phyloP scores from a whole-genome alignment of 2,329 filamentous ascomycete species.

The Diaporthe citrichinensis region DNA sequence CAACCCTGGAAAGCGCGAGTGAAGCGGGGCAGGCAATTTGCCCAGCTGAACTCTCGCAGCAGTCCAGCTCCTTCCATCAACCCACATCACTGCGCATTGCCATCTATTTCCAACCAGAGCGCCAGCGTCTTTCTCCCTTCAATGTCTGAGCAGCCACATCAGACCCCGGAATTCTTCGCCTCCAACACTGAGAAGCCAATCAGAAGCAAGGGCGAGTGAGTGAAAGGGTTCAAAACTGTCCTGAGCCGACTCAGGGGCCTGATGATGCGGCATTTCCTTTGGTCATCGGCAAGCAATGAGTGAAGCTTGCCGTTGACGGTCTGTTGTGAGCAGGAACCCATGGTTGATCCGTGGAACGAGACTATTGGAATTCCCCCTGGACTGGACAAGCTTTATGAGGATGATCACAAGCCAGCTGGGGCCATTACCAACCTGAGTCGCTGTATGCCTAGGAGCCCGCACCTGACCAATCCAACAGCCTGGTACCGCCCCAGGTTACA shows the following conservation, averaged over 20 bases:
- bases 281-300: neutral
- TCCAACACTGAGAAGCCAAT: neutral
- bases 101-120: conserved; percentile 4
- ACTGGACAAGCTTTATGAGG: conserved; percentile 11
- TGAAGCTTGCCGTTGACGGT: neutral
- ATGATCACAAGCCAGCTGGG: conserved; percentile 15
- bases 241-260: neutral
- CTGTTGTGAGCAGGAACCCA: neutral
- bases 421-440: neutral
- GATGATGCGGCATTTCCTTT: neutral
- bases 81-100: conserved; percentile 1
- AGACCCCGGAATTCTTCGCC: neutral
- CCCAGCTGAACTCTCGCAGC: neutral
- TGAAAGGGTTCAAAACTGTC: too few relatives aligned
- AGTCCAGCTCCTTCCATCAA: conserved; percentile 19
- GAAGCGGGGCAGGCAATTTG: conserved; percentile 30
- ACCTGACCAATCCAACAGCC: conserved; percentile 23
- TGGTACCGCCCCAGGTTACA: neutral
- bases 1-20: conserved; percentile 14
- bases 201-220: neutral
- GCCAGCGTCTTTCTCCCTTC: neutral
- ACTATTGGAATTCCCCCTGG: neutral
- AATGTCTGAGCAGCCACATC: neutral
- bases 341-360: neutral
- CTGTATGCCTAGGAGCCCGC: neutral